phyloP scores from a whole-genome alignment of 169 alveolate genomes.

The Babesia ovata region DNA sequence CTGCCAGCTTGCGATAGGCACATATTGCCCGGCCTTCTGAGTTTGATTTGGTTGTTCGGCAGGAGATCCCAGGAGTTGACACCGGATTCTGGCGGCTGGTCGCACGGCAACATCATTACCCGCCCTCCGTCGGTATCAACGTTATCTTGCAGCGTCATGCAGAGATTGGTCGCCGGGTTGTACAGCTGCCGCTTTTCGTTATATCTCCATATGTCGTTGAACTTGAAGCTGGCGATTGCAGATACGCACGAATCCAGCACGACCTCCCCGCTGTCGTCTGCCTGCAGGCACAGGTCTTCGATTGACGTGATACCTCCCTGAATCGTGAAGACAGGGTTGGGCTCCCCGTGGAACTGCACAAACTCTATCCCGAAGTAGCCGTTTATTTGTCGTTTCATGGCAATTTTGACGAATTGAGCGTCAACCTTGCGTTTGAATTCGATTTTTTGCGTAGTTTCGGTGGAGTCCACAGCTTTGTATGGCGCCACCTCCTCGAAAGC shows the following conservation, averaged over 20 bases:
- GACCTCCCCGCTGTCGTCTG: conserved; percentile 75
- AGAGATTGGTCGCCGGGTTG: conserved; percentile 74
- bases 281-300: conserved; percentile 79
- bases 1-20: conserved; percentile 86
- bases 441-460: conserved; percentile 71
- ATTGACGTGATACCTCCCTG: conserved; percentile 87
- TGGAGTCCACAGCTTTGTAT: conserved; percentile 70
- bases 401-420: conserved; percentile 76
- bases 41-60: conserved; percentile 85
- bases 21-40: conserved; percentile 85
- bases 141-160: conserved; percentile 79
- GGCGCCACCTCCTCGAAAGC: conserved; percentile 76
- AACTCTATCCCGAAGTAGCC: conserved; percentile 85
- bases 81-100: conserved; percentile 63
- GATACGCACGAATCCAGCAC: conserved; percentile 76
- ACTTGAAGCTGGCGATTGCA: conserved; percentile 72
- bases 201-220: conserved; percentile 76
- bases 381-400: conserved; percentile 81
- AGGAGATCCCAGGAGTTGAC: conserved; percentile 84
- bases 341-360: conserved; percentile 82
- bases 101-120: conserved; percentile 65
- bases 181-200: conserved; percentile 69
- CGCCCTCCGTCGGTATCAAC: conserved; percentile 80
- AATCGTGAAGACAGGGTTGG: conserved; percentile 82
- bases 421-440: conserved; percentile 72